These are phyloP conservation scores for Leptographium lundbergii DNA, from an alignment of 2,329 filamentous ascomycete species.

Conservation along the genomic window DNA sequence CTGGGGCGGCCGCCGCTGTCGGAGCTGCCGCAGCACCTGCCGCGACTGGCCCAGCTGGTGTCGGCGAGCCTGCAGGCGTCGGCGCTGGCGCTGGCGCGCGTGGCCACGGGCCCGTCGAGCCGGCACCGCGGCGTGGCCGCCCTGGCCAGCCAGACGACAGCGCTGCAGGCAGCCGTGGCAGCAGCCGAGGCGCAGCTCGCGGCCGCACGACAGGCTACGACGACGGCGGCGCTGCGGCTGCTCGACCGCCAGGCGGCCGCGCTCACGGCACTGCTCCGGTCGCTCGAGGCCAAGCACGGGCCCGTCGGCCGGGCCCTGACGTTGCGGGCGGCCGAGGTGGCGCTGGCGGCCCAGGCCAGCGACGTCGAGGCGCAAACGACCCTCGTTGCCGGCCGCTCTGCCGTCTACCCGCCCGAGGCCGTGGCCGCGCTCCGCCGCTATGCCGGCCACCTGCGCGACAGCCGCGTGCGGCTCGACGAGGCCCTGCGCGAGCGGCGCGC, in stretches of 20 bases:
- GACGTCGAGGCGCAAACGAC: slow-evolving; percentile 25
- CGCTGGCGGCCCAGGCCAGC: slow-evolving; percentile 27
- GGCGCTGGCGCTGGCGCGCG: slow-evolving; percentile 34
- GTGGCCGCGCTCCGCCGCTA: slow-evolving; percentile 33
- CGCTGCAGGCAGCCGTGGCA: slow-evolving; percentile 23
- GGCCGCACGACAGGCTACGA: slow-evolving; percentile 25
- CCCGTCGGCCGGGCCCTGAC: slow-evolving; percentile 36
- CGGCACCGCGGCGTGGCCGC: slow-evolving; percentile 44
- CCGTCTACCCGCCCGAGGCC: slow-evolving; percentile 33
- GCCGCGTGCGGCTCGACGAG: slow-evolving; percentile 31
- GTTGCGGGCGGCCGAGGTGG: slow-evolving; percentile 33
- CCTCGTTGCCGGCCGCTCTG: slow-evolving; percentile 21
- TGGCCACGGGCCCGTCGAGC: slow-evolving; percentile 39
- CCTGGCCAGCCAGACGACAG: slow-evolving; percentile 27
- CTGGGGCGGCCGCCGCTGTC: slow-evolving; percentile 37
- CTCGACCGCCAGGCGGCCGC: slow-evolving; percentile 26
- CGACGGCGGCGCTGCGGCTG: slow-evolving; percentile 24
- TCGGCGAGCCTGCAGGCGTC: slow-evolving; percentile 36
- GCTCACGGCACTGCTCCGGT: slow-evolving; percentile 30
- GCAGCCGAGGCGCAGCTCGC: slow-evolving; percentile 22
- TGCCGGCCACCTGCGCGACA: slow-evolving; percentile 34
- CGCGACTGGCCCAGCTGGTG: slow-evolving; percentile 32
- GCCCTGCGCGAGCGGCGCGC: slow-evolving; percentile 25
- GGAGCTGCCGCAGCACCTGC: slow-evolving; percentile 33
- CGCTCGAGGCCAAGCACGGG: slow-evolving; percentile 43